A percentile compares a stretch with the other conserved stretches of the same genome.
These are phyloP conservation scores for Cryomyces antarcticus DNA, from an alignment of 495 filamentous ascomycete genomes.

Conservation along the genomic window DNA sequence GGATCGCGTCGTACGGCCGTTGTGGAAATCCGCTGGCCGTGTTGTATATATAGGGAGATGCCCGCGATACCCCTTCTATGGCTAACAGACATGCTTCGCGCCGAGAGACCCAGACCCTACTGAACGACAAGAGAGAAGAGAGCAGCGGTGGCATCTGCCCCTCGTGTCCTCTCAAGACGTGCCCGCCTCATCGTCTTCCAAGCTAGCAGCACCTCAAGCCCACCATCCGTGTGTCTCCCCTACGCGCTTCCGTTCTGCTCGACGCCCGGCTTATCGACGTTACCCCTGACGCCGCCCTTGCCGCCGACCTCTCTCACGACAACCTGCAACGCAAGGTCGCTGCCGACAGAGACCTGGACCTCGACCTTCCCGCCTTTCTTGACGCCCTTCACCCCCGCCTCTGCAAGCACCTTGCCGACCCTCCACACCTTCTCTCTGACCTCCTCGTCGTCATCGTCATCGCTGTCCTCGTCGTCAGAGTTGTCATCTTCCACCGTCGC, in stretches of 20 bases:
- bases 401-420: constrained; percentile 62
- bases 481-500: constrained; percentile 35
- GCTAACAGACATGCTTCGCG: too few species aligned
- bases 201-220: too few species aligned
- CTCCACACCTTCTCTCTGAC: constrained; percentile 83
- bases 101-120: too few species aligned
- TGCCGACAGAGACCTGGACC: constrained; percentile 68
- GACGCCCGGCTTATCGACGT: constrained; percentile 26
- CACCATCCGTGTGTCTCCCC: too few species aligned
- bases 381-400: constrained; percentile 60
- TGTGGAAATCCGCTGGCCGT: too few species aligned
- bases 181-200: too few species aligned
- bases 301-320: constrained; percentile 70
- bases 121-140: too few species aligned
- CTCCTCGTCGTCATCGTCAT: constrained; percentile 77
- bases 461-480: constrained; percentile 38
- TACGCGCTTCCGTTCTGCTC: constrained; percentile 24
- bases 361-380: constrained; percentile 85
- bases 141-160: too few species aligned
- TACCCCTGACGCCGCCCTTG: constrained; percentile 66
- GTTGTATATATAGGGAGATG: too few species aligned
- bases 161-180: too few species aligned
- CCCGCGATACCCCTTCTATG: too few species aligned
- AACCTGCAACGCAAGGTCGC: constrained; percentile 56
- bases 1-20: too few species aligned